Evolutionary conservation across 306 rosid genomes (phyloP), one percentile per base, ranked within the genome.

Genomic region (Mucuna pruriens): DNA sequence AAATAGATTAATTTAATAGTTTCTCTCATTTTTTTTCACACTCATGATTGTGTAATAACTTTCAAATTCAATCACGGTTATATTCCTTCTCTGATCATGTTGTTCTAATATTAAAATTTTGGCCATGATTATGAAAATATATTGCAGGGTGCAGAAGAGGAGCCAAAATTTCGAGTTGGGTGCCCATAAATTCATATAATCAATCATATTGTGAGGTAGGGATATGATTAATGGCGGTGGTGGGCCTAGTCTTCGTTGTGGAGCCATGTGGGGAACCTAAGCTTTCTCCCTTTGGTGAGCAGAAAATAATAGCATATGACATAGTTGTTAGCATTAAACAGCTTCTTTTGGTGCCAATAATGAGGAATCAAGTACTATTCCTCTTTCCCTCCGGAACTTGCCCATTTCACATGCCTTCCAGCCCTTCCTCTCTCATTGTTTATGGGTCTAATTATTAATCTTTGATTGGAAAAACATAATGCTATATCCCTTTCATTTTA

Each of bases 401-500:
- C 83, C 45, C 80, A 72, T 76, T 83, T 87, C 97, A 92, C 95
- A 84, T 90, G 97, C 82, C 89, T 67, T 90, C 95, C 95, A 86
- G 87, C 91, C 85, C 85, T 57, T 82, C 39, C 75, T 16, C 20
- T 63, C 25, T 80, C 78, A 78, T 84, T 82, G 66, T 80, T 74
- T 67, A 75, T 86, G 80, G 61, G 60, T 72, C 84, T 80, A 86
- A 92, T 88, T 84, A 90, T 91, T 76, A 82, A 52, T 69, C 77
- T 77, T 64, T 84, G 77, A 79, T 84, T 79, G 87, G 55, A 44
- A 80, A 63, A 46, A 54, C 46, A 40, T 26, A 61, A 69, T 83
- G 71, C 42, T 46, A 58, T 77, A 25, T 55, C 75, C 45, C 61
- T 60, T 69, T 68, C 76, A 75, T 69, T 45, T 40, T 54, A 79